These are phyloP conservation scores for Medicago truncatula DNA, from an alignment of 306 rosid species.

Conservation along the genomic window DNA sequence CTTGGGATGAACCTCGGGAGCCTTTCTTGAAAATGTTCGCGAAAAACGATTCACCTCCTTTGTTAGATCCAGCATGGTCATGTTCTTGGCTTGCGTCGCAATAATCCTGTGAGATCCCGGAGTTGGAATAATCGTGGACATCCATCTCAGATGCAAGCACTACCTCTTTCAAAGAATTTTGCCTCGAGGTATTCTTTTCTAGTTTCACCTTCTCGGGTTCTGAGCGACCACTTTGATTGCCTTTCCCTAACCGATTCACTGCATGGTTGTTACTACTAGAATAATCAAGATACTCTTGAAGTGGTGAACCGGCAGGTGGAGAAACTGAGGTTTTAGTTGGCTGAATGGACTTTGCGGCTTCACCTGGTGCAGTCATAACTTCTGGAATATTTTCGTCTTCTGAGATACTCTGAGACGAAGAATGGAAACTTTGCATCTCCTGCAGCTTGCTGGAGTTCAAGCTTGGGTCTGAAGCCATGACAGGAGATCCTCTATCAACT, in stretches of 20 bases:
- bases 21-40: constrained; percentile 85
- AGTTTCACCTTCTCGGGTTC: constrained; percentile 77
- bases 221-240: constrained; percentile 74
- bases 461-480: constrained; percentile 49
- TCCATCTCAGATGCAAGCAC: constrained; percentile 90
- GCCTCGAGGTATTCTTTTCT: constrained; percentile 65
- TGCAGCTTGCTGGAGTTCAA: constrained; percentile 62
- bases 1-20: constrained; percentile 63
- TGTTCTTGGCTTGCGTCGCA: constrained; percentile 71
- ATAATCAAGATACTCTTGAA: constrained; percentile 73
- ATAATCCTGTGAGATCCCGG: constrained; percentile 71
- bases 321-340: constrained; percentile 54
- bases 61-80: constrained; percentile 62
- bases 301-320: constrained; percentile 79
- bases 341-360: constrained; percentile 50
- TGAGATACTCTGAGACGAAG: constrained; percentile 75
- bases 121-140: constrained; percentile 79
- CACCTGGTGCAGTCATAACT: constrained; percentile 50
- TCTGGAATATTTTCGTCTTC: constrained; percentile 80
- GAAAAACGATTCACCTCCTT: constrained; percentile 80
- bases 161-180: constrained; percentile 82
- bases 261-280: constrained; percentile 57
- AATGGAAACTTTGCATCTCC: constrained; percentile 73
- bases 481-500: constrained; percentile 72
- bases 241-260: constrained; percentile 69